These are phyloP conservation scores for Coprinopsis strossmayeri DNA, from an alignment of 768 basidiomycete genomes.

Conservation along the genomic window DNA sequence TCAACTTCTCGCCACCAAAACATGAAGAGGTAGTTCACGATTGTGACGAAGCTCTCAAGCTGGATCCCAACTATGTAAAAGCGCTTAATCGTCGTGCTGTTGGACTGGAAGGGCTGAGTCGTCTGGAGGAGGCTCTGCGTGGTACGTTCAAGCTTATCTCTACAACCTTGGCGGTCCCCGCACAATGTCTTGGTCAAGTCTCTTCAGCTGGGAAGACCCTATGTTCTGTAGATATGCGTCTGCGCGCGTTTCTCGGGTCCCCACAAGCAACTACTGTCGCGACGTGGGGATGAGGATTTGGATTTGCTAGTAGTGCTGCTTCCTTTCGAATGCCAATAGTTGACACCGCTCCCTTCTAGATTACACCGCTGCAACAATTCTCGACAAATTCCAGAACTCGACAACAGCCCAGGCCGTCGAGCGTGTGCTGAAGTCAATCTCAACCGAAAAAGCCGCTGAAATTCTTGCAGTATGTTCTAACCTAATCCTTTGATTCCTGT, in stretches of 20 bases:
- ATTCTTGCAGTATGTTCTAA: constrained; percentile 55
- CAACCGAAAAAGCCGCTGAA: constrained; percentile 64
- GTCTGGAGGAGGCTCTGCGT: constrained; percentile 70
- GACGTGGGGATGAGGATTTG: no score
- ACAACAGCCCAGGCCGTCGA: constrained; percentile 76
- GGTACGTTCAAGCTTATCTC: constrained; percentile 38
- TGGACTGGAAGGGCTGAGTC: constrained; percentile 72
- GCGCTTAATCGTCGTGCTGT: constrained; percentile 85
- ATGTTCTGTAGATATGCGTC: no score
- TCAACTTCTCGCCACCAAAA: constrained; percentile 84
- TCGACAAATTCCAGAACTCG: constrained; percentile 88
- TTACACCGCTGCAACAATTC: constrained; percentile 93
- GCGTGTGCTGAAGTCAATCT: constrained; percentile 82
- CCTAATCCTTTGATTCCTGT: not conserved
- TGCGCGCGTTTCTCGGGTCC: no score
- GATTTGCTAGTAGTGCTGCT: not conserved
- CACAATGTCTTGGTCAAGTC: no score
- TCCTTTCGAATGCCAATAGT: not conserved
- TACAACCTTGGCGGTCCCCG: not conserved
- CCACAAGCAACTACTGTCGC: no score
- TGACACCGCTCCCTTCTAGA: constrained; percentile 37
- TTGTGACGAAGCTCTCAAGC: constrained; percentile 80
- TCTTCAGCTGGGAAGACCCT: no score
- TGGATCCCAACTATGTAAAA: constrained; percentile 84
- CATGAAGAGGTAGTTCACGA: constrained; percentile 79